Evolutionary conservation across 805 yeast species (phyloP), one percentile per base, ranked within the genome.

Genomic region (Pichia cephalocereana): DNA sequence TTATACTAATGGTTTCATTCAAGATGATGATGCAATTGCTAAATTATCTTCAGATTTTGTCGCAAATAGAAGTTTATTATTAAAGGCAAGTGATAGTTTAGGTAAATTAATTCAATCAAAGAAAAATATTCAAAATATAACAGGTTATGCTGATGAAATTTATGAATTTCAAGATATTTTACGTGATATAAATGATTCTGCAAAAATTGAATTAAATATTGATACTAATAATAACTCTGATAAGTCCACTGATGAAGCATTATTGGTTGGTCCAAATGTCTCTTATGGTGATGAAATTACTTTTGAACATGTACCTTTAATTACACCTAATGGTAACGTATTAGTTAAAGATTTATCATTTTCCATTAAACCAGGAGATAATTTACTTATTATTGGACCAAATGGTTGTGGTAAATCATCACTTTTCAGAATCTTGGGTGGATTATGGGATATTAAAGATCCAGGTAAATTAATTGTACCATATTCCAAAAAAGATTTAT

Each of bases 381-480:
- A 90, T 65, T 70, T 90, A 45, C 72, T 90, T 46, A 89, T 90
- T 61, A 89, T 91, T 10, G 98, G 98, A 0, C 97, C 97, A 14
- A 90, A 90, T 61, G 98, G 98, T 1, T 86, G 96, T 53, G 98
- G 98, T 28, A 90, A 90, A 67, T 89, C 96, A 0, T 90, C 97
- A 0, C 69, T 90, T 49, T 90, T 90, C 65, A 77, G 98, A 61
- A 78, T 90, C 58, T 74, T 90, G 43, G 96, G 97, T 47, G 96
- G 96, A 0, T 71, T 90, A 55, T 90, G 98, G 98, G 95, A 93
- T 3, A 82, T 89, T 19, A 70, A 75, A 41, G 64, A 68, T 12
- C 70, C 71, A 1, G 82, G 82, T 12, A 62, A 67, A 26, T 74
- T 86, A 38, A 75, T 75, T 7, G 77, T 86, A 28, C 95, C 95